These are phyloP conservation scores for Neurospora sp. DNA, from an alignment of 495 filamentous ascomycete species.

Conservation along the genomic window DNA sequence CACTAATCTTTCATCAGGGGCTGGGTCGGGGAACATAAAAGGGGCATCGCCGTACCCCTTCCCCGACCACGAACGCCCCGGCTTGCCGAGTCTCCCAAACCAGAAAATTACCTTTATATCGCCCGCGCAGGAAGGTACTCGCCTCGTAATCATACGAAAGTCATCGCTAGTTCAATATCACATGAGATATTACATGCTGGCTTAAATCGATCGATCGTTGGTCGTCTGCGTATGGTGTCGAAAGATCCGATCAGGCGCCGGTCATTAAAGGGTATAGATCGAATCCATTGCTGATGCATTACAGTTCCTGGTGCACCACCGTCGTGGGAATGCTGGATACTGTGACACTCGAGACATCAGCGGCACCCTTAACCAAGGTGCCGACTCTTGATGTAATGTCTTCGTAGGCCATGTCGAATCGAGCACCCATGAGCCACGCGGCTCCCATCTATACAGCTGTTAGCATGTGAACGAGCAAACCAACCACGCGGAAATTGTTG, in stretches of 20 bases:
- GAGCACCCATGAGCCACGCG: conserved; percentile 58
- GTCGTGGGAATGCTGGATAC: conserved; percentile 1
- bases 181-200: neutral
- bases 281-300: conserved; percentile 4
- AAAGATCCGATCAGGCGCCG: neutral
- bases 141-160: neutral
- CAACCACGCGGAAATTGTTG: neutral
- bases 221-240: neutral
- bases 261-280: conserved; percentile 9
- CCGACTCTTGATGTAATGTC: conserved; percentile 19
- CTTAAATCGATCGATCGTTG: neutral
- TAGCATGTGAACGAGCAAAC: conserved; percentile 3
- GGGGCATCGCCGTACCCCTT: neutral
- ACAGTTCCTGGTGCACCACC: conserved; percentile 34
- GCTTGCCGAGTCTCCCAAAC: neutral
- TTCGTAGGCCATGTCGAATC: conserved; percentile 41
- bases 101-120: neutral
- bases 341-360: conserved; percentile 3
- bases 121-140: neutral
- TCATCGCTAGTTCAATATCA: neutral
- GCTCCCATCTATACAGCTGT: conserved; percentile 43
- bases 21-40: neutral
- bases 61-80: neutral
- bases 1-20: neutral
- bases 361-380: conserved; percentile 8